Evolutionary conservation across 2,329 filamentous ascomycete species (phyloP).

Genomic region (Pestalotiopsis sp.): DNA sequence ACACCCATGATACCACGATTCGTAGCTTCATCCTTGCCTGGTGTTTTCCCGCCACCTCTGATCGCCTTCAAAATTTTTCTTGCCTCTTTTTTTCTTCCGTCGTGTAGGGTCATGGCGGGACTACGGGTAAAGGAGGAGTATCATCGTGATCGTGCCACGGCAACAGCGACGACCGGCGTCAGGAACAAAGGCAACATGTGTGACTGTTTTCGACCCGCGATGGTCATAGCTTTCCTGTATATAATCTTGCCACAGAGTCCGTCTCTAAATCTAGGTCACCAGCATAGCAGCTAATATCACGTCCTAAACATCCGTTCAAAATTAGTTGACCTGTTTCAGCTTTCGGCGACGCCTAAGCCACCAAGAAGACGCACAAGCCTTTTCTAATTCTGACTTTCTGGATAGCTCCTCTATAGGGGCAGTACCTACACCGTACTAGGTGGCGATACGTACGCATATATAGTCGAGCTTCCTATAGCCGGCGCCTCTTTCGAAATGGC

Average conservation of each 20-base stretch:
- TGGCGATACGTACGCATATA: conserved; percentile 1
- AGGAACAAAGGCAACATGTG: neutral
- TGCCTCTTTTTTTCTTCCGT: neutral
- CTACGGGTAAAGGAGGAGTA: neutral
- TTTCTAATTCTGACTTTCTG: conserved; percentile 5
- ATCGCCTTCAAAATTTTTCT: neutral
- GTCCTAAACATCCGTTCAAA: conserved; percentile 1
- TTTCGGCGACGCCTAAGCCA: conserved; percentile 7
- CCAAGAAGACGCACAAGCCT: neutral
- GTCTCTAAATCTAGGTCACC: neutral
- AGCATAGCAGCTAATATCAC: neutral
- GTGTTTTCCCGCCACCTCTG: neutral
- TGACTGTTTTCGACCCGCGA: neutral
- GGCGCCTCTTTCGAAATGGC: conserved; percentile 1
- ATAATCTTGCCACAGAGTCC: conserved; percentile 8
- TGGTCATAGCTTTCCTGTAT: conserved; percentile 9
- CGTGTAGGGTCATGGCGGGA: neutral
- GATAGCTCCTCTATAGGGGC: neutral
- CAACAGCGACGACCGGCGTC: neutral
- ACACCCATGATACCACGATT: conserved; percentile 1
- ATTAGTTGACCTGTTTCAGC: conserved; percentile 10
- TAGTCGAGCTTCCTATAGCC: neutral
- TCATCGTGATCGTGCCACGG: neutral
- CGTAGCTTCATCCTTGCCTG: neutral
- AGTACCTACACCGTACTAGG: neutral